Evolutionary conservation across 1,139 yeast species (phyloP).

Genomic region (Debaryomyces fabryi): DNA sequence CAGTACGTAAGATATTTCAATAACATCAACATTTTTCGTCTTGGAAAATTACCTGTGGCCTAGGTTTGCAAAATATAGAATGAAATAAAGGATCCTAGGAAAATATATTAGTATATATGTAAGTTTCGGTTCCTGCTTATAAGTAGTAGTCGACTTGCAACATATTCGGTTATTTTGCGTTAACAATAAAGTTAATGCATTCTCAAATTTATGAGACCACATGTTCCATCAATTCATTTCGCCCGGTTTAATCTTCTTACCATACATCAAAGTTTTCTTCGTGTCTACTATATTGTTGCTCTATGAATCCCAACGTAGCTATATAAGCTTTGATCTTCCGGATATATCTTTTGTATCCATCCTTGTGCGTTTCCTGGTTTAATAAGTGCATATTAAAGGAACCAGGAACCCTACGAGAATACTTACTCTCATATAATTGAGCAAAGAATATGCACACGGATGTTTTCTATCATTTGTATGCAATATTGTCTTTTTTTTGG

Average conservation of each 20-base stretch:
- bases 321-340: neutral
- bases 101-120: neutral
- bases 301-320: neutral
- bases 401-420: neutral
- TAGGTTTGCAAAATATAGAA: neutral
- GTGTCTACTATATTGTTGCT: neutral
- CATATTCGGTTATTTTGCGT: slow-evolving; percentile 1
- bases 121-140: neutral
- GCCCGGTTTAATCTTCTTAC: neutral
- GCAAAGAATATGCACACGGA: neutral
- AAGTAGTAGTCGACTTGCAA: neutral
- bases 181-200: neutral
- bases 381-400: neutral
- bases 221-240: neutral
- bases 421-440: neutral
- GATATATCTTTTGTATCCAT: neutral
- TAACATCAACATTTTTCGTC: neutral
- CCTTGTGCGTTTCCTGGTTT: neutral
- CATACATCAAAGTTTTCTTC: neutral
- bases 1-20: neutral
- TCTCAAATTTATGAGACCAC: neutral
- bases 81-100: neutral
- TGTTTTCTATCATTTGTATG: neutral
- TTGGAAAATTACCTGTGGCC: neutral
- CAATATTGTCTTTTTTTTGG: neutral